Evolutionary conservation across 441 rosid species (phyloP).

Genomic region (Arabidopsis lyrata): DNA sequence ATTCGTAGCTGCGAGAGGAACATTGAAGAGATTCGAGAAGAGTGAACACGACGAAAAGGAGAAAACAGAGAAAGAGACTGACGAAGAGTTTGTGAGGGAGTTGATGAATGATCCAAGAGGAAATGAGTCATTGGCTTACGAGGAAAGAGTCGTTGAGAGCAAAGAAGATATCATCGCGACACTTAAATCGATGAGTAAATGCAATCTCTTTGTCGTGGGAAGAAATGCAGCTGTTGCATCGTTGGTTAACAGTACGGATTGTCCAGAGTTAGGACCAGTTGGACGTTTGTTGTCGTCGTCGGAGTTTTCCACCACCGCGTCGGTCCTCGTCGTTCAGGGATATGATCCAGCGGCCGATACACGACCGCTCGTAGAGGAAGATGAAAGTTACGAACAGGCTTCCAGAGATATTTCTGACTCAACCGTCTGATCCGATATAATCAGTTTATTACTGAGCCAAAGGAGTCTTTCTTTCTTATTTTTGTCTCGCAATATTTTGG

Average conservation of each 20-base stretch:
- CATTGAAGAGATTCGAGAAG: conserved; percentile 34
- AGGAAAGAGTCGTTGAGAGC: conserved; percentile 49
- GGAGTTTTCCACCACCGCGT: conserved; percentile 59
- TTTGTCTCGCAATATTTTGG: conserved; percentile 7
- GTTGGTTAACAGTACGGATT: conserved; percentile 48
- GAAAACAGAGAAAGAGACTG: conserved; percentile 37
- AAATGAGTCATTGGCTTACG: conserved; percentile 45
- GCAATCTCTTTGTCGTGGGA: conserved; percentile 61
- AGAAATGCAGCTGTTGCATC: conserved; percentile 47
- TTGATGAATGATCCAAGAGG: conserved; percentile 39
- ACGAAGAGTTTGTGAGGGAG: conserved; percentile 37
- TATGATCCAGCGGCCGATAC: conserved; percentile 51
- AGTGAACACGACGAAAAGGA: conserved; percentile 29
- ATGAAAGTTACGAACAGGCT: conserved; percentile 20
- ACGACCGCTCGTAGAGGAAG: conserved; percentile 52
- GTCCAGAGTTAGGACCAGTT: conserved; percentile 62
- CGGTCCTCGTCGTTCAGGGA: conserved; percentile 59
- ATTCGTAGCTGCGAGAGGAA: conserved; percentile 46
- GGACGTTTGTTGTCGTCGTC: conserved; percentile 62
- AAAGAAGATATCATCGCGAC: conserved; percentile 47
- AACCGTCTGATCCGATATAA: conserved; percentile 33
- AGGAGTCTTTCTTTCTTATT: neutral
- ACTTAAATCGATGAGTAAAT: conserved; percentile 50
- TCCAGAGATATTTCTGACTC: conserved; percentile 45
- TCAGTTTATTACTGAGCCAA: conserved; percentile 1